Evolutionary conservation across 2,329 filamentous ascomycete species (phyloP), one percentile per base, ranked within the genome.

Genomic region (Ilyonectria robusta): DNA sequence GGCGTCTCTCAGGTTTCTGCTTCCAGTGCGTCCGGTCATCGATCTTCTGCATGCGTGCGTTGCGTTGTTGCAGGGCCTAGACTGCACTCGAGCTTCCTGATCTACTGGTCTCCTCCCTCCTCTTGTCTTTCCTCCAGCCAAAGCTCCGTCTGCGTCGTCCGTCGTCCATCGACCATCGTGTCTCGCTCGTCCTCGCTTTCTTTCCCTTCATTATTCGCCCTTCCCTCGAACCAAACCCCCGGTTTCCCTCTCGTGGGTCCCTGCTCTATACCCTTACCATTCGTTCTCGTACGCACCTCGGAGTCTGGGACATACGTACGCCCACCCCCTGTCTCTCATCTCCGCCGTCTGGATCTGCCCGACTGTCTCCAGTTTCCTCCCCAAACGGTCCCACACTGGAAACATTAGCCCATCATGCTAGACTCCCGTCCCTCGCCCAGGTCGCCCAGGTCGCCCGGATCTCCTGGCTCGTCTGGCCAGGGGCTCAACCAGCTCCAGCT

Each of bases 341-440:
- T 63, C 55, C 63, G 63, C 48, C 35, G 48, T 65, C 62, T 55
- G 58, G 57, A 70, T 59, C 60, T 64, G 26, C 56, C 54, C 67
- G 65, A 68, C 70, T 59, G 62, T 68, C 64, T 58, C 21, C 21
- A 21, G 21, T 21, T 21, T 21, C 50, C 57, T 44, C 51, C 65
- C 40, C 40, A 47, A 58, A 59, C 51, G 51, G 46, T 66, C 66
- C 51, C 65, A 59, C 58, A 6, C 55, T 58, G 48, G 69, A 76
- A 75, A 76, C 72, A 61, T 72, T 74, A 73, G 74, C 67, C 59
- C 65, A 71, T 73, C 70, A 78, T 78, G 77, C 74, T 75, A 70
- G 67, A 59, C 61, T 69, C 69, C 50, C 57, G 55, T 57, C 44
- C 40, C 8, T 33, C 31, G 31, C 31, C 31, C 40, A n/a, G 40